phyloP scores from a whole-genome alignment of 306 rosid genomes.

The Gillenia trifoliata region DNA sequence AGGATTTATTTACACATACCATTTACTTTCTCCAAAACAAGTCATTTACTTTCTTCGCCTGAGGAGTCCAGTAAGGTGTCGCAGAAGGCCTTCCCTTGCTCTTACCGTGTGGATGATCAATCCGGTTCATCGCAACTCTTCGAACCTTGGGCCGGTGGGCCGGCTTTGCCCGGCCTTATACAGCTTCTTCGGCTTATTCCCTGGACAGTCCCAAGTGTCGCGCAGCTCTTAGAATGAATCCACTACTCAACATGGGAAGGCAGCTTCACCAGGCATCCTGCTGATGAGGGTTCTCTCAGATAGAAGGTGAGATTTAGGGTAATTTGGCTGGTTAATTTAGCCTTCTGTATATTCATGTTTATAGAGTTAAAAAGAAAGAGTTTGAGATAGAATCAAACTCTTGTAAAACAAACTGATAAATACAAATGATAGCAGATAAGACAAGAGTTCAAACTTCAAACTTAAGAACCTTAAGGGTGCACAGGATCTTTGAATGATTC shows the following conservation, averaged over 20 bases:
- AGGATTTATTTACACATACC: no score
- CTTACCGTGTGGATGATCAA: constrained; percentile 76
- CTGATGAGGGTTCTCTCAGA: constrained; percentile 62
- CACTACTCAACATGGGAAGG: constrained; percentile 61
- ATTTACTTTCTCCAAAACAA: no score
- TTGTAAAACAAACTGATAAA: no score
- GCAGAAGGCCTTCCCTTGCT: constrained; percentile 59
- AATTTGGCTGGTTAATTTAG: no score
- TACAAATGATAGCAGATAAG: no score
- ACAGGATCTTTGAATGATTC: no score
- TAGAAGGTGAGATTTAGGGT: no score
- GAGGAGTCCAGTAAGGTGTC: constrained; percentile 67
- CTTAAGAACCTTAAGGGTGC: no score
- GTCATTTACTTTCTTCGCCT: constrained; percentile 25
- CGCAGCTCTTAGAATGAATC: constrained; percentile 59
- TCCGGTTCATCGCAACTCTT: constrained; percentile 84
- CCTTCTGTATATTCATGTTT: no score
- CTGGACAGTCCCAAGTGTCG: constrained; percentile 46
- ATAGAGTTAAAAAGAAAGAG: no score
- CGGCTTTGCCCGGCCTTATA: constrained; percentile 74
- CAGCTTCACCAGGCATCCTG: constrained; percentile 51
- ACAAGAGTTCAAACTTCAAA: no score
- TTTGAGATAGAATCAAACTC: no score
- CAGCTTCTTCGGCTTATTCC: constrained; percentile 50
- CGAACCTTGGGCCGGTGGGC: constrained; percentile 62